Base-by-base conservation (phyloP, 2,329 filamentous ascomycete genomes). In the Colletotrichum gigasporum region DNA sequence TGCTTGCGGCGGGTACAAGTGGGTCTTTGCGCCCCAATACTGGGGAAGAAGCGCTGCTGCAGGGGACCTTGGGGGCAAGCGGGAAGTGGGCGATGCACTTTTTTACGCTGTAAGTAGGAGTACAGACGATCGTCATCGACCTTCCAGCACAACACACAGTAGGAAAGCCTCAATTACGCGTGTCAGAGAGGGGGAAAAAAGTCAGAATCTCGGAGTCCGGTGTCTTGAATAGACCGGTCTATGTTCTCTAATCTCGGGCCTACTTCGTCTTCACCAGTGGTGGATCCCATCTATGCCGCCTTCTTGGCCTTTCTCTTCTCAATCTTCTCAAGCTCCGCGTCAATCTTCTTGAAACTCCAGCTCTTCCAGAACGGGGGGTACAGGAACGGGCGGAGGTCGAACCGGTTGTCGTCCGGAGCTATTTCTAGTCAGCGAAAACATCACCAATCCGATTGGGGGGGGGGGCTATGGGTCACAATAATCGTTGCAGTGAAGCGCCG, bases 321-420 rank as follows among this genome's bases (percentile, higher is more conserved):
- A 5, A 79, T 68, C 51, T 68, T 72, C 48, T 71, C 74, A 1
- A 79, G 67, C 62, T 75, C 74, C 65, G 70, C 69, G 56, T 82
- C 78, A 35, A 81, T 80, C 68, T 70, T 76, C 65, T 76, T 77
- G 45, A 83, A 80, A 2, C 69, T 70, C 71, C 73, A 79, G 45
- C 67, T 73, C 66, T 74, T 66, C 64, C 63, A 80, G 37, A 74
- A 71, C 0, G 73, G 68, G 1, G 76, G 76, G 63, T 79, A 72
- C 35, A 72, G 45, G 30, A 71, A 69, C 3, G 69, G 69, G 24
- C 68, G 62, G 24, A 72, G 66, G 54, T 70, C 73, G 37, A 74
- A 75, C 37, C 72, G 52, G 24, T 74, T 67, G 14, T 74, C 72
- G 10, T 74, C 72, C 5, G 71, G 72, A 0, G 65, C 68, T 68